phyloP scores from a whole-genome alignment of 2,329 filamentous ascomycete genomes.

The Ophiosphaerella korrae region DNA sequence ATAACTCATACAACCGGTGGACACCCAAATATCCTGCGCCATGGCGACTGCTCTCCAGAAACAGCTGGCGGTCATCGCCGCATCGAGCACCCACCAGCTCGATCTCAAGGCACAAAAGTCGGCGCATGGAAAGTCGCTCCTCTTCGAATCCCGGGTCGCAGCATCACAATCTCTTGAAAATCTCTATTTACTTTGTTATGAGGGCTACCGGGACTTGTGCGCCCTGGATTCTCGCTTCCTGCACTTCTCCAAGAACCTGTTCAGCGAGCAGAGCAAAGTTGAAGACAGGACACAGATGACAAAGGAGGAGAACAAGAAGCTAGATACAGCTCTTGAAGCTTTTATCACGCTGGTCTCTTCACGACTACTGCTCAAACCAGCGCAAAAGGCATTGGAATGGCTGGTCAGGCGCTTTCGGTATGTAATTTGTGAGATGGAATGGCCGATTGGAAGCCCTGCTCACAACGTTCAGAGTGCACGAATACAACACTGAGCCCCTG shows the following conservation, averaged over 20 bases:
- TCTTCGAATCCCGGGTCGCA: slow-evolving; percentile 86
- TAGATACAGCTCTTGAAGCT: slow-evolving; percentile 76
- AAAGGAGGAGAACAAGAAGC: slow-evolving; percentile 76
- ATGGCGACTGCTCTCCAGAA: slow-evolving; percentile 86
- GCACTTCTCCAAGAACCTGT: slow-evolving; percentile 76
- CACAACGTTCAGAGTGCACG: slow-evolving; percentile 70
- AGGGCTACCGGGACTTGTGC: slow-evolving; percentile 91
- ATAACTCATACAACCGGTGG: no score
- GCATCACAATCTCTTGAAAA: slow-evolving; percentile 88
- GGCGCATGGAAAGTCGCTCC: slow-evolving; percentile 89
- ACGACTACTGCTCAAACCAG: slow-evolving; percentile 80
- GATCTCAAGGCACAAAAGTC: slow-evolving; percentile 92
- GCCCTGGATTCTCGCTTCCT: slow-evolving; percentile 80
- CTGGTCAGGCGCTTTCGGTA: slow-evolving; percentile 88
- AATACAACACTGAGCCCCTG: slow-evolving; percentile 80
- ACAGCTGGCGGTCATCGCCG: slow-evolving; percentile 91
- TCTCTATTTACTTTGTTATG: slow-evolving; percentile 82
- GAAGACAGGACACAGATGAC: slow-evolving; percentile 89
- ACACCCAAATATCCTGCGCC: slow-evolving; percentile 16
- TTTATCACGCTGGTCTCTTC: slow-evolving; percentile 83
- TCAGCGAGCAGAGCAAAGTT: slow-evolving; percentile 89
- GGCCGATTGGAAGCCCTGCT: neutral
- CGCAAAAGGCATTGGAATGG: slow-evolving; percentile 93
- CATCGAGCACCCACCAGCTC: slow-evolving; percentile 85
- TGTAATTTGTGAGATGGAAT: slow-evolving; percentile 30